These are phyloP conservation scores for Penicillium paradoxum DNA, from an alignment of 495 filamentous ascomycete genomes.

Conservation along the genomic window DNA sequence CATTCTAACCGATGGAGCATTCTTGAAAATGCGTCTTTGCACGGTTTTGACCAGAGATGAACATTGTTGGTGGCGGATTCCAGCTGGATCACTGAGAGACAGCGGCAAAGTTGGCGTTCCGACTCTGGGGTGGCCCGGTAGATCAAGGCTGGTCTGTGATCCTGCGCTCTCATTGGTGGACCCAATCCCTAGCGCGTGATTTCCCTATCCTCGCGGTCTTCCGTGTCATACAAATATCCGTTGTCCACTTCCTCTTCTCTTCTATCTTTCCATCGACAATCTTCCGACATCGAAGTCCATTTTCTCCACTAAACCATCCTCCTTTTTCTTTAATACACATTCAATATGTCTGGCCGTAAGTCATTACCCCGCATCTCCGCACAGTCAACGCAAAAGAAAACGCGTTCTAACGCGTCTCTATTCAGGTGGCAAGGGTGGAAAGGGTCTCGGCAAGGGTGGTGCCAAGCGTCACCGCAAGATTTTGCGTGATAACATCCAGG, in stretches of 20 bases:
- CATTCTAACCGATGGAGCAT: conserved; percentile 10
- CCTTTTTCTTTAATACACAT: conserved; percentile 30
- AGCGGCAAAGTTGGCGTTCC: conserved; percentile 17
- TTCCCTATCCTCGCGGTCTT: conserved; percentile 29
- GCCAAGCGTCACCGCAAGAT: conserved; percentile 95
- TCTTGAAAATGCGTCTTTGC: conserved; percentile 14
- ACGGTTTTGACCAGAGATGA: conserved; percentile 17
- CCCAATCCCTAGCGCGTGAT: conserved; percentile 39
- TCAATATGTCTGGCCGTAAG: conserved; percentile 70
- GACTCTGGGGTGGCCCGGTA: conserved; percentile 26
- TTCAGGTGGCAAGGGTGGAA: conserved; percentile 91
- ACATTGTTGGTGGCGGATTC: conserved; percentile 17
- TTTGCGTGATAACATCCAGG: conserved; percentile 96
- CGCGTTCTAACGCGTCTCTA: conserved; percentile 39
- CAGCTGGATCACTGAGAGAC: conserved; percentile 25
- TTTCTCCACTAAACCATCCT: conserved; percentile 28
- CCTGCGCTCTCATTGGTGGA: conserved; percentile 39
- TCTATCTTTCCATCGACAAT: conserved; percentile 35
- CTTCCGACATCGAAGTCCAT: conserved; percentile 32
- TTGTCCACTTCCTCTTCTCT: conserved; percentile 27
- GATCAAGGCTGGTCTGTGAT: conserved; percentile 31
- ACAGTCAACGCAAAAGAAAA: conserved; percentile 12
- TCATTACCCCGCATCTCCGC: conserved; percentile 20
- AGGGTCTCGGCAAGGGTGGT: conserved; percentile 97
- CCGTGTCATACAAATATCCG: conserved; percentile 45